These are phyloP conservation scores for Dalbergia cultrata DNA, from an alignment of 306 rosid species.

Conservation along the genomic window DNA sequence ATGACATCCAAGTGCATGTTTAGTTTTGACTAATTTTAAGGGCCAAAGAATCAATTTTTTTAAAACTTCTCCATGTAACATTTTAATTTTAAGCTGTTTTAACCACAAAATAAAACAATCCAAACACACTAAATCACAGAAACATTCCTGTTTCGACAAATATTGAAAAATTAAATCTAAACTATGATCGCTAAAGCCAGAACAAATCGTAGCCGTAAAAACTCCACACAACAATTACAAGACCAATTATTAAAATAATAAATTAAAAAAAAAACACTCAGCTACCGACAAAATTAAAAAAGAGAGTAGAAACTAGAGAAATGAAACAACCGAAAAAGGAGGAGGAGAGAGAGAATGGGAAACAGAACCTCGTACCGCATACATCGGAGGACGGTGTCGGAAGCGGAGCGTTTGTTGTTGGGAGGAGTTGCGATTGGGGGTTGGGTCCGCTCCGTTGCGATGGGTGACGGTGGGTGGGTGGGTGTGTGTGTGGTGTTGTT, in stretches of 20 bases:
- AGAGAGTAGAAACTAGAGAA: background rate
- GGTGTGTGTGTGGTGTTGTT: too few relatives aligned
- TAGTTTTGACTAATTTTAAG: too few relatives aligned
- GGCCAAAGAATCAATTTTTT: too few relatives aligned
- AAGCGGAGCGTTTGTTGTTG: background rate
- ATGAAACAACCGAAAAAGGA: background rate
- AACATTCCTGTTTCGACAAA: conserved; percentile 14
- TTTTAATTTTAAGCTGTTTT: too few relatives aligned
- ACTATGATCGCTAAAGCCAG: background rate
- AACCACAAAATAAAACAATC: too few relatives aligned
- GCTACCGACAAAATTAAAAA: background rate
- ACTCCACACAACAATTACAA: conserved; percentile 5
- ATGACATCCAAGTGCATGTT: background rate
- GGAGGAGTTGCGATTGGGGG: conserved; percentile 1
- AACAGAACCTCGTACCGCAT: conserved; percentile 17
- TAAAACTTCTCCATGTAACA: too few relatives aligned
- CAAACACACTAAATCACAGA: background rate
- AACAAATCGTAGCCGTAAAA: too few relatives aligned
- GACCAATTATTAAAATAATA: conserved; percentile 2
- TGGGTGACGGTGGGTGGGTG: too few relatives aligned
- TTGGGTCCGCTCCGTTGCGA: too few relatives aligned
- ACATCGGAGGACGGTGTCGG: background rate
- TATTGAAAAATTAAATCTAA: background rate
- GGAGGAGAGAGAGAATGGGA: background rate
- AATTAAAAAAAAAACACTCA: background rate